Percentiles rank a stretch among this genome's conserved stretches.
Evolutionary conservation across 2,329 filamentous ascomycete species (phyloP).

Genomic region (Onygena corvina): DNA sequence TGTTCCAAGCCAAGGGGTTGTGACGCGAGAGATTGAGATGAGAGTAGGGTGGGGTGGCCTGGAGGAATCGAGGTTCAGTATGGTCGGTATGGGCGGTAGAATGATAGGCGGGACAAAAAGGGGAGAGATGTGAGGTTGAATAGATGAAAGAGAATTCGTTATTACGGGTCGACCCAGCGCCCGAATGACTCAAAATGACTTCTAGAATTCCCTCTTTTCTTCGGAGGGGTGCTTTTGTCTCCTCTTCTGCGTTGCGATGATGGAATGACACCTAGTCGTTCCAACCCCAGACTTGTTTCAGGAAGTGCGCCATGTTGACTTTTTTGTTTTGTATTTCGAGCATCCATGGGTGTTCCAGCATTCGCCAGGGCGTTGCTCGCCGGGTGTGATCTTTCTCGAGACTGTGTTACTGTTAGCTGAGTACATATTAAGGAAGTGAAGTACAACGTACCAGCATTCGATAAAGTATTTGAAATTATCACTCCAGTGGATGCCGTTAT

Average conservation of each 20-base stretch:
- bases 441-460: slow-evolving; percentile 76
- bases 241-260: neutral
- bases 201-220: neutral
- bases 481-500: slow-evolving; percentile 83
- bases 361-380: slow-evolving; percentile 90
- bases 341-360: slow-evolving; percentile 99
- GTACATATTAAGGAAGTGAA: slow-evolving; percentile 10
- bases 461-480: slow-evolving; percentile 99
- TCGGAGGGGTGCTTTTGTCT: neutral
- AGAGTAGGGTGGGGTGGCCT: neutral
- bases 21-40: neutral
- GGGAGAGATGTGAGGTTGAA: neutral
- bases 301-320: slow-evolving; percentile 93
- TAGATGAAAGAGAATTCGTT: neutral
- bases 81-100: neutral
- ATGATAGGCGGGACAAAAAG: too few species aligned
- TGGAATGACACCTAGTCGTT: slow-evolving; percentile 47
- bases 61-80: neutral
- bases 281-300: slow-evolving; percentile 96
- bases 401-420: slow-evolving; percentile 39
- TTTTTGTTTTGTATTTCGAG: slow-evolving; percentile 89
- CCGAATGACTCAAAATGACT: neutral
- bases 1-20: neutral
- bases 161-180: slow-evolving; percentile 5
- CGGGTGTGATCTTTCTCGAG: slow-evolving; percentile 84